Evolutionary conservation across 1,139 yeast species (phyloP).

Genomic region (Kodamaea sp.): DNA sequence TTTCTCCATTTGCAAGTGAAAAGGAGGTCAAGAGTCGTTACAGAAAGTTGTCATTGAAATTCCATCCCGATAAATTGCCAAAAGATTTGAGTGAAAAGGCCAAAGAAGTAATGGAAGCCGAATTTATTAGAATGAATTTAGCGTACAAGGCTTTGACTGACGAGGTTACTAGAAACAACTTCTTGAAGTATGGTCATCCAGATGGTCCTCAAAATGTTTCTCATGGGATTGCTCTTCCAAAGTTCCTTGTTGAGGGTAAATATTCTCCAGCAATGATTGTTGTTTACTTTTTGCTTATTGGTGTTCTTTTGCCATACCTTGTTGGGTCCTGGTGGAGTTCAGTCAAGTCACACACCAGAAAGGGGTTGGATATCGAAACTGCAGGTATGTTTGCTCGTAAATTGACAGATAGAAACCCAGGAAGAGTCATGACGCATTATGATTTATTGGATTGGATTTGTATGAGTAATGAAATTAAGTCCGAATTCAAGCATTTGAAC

Average conservation of each 20-base stretch:
- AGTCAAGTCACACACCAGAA: slow-evolving; percentile 75
- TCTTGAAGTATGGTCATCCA: slow-evolving; percentile 88
- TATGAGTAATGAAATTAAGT: slow-evolving; percentile 58
- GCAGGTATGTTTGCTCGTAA: slow-evolving; percentile 69
- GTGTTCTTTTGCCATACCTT: slow-evolving; percentile 69
- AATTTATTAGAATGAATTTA: slow-evolving; percentile 77
- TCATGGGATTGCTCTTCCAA: slow-evolving; percentile 97
- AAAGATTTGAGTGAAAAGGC: slow-evolving; percentile 59
- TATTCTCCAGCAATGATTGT: slow-evolving; percentile 65
- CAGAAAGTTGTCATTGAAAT: slow-evolving; percentile 79
- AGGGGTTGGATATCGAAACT: slow-evolving; percentile 78
- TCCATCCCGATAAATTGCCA: slow-evolving; percentile 90
- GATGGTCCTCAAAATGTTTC: slow-evolving; percentile 94
- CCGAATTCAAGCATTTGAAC: slow-evolving; percentile 37
- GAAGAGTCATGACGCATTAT: slow-evolving; percentile 59
- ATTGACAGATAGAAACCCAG: slow-evolving; percentile 72
- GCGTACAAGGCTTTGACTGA: slow-evolving; percentile 96
- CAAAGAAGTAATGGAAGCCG: slow-evolving; percentile 60
- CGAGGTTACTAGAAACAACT: slow-evolving; percentile 78
- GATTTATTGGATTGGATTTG: slow-evolving; percentile 62
- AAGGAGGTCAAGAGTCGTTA: slow-evolving; percentile 78
- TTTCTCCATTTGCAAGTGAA: slow-evolving; percentile 65
- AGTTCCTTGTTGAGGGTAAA: slow-evolving; percentile 81
- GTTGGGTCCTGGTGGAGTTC: slow-evolving; percentile 91
- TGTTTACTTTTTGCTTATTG: slow-evolving; percentile 68